Evolutionary conservation across 148 eudicot genomes (phyloP), one percentile per base, ranked within the genome.

Genomic region (Cornus controversa): DNA sequence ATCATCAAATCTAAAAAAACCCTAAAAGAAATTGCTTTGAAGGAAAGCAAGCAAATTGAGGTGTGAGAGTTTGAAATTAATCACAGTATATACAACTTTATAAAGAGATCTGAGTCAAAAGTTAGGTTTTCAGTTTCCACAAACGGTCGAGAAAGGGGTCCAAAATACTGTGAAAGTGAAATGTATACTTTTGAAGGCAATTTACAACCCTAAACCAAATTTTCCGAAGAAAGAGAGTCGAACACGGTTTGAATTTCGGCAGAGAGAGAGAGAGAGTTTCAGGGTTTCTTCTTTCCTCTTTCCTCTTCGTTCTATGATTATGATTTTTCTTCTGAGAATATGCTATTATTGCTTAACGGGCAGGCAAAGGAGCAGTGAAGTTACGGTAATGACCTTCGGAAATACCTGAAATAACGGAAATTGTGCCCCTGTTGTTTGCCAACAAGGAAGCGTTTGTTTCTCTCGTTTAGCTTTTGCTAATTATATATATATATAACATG

Each of bases 371-470:
- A 18, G 22, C 11, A 3, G 20, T 77, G 67, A 8, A 83, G 78
- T 8, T 80, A 84, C 91, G 14, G 14, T 0, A 72, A 15, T 80
- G 69, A 79, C 91, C 91, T 76, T 53, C 36, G 14, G 10, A 24
- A 42, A n/a, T 71, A 64, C 69, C 82, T 58, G 74, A 78, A 80
- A 60, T 78, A 62, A 63, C 84, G 76, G 77, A 42, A 73, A 18
- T 1, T 22, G 25, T 60, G 23, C 25, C 64, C 25, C 64, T 60
- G 57, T 50, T 2, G 20, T 50, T 31, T 50, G 20, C 20, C 57
- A 50, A 50, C 20, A 50, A 50, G 20, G 57, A 50, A 13, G 57
- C 57, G 57, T 13, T 50, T 50, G 57, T 13, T 50, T 50, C 18
- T 50, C 18, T 50, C 4, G 57, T 50, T 50, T 50, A 15, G 57